Conservation (phyloP, 2,329 filamentous ascomycete species). For the Fusarium buxicola region DNA sequence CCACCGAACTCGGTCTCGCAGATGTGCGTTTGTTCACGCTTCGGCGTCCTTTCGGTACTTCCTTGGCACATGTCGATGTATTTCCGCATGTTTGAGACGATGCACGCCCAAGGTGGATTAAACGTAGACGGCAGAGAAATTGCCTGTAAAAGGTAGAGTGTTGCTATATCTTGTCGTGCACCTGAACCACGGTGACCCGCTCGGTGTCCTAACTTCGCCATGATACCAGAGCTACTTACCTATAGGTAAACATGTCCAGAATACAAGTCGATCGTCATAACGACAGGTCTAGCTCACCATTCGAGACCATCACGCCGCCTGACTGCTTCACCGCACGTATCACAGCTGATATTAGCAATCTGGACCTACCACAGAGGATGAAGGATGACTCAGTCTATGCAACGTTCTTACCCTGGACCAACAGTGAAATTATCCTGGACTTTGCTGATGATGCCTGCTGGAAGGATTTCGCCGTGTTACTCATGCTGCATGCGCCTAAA, state of each 20-base stretch:
- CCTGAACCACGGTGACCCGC: no score
- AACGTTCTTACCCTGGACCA: slow-evolving; percentile 4
- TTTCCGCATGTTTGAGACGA: not conserved
- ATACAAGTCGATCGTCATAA: no score
- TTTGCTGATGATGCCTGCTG: not conserved
- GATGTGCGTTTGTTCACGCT: not conserved
- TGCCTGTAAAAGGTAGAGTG: not conserved
- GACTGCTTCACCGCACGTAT: no score
- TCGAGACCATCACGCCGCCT: no score
- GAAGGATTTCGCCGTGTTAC: not conserved
- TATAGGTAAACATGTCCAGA: no score
- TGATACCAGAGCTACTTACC: no score
- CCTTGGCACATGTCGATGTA: not conserved
- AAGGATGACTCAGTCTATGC: no score
- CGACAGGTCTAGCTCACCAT: no score
- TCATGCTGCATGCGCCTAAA: not conserved
- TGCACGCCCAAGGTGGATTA: not conserved
- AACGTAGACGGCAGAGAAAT: not conserved
- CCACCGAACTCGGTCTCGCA: no score
- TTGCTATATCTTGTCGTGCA: no score
- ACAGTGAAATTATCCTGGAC: not conserved
- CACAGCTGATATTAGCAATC: no score
- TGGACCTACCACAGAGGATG: not conserved
- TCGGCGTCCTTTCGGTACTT: not conserved
- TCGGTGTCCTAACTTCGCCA: no score